These are phyloP conservation scores for Capronia epimyces DNA, from an alignment of 2,329 filamentous ascomycete species.

Conservation along the genomic window DNA sequence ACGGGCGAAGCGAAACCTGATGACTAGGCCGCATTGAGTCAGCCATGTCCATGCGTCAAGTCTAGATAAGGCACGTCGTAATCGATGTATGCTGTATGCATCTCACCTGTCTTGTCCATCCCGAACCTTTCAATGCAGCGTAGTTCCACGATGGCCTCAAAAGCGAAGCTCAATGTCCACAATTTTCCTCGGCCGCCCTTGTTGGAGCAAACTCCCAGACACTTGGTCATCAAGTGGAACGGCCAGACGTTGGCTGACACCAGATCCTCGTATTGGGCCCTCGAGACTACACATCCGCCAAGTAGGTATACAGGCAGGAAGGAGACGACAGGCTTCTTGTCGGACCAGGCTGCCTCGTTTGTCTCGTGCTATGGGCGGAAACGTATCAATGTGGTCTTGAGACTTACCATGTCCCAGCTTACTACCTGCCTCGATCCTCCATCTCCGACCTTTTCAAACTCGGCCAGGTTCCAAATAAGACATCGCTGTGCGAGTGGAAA, in stretches of 20 bases:
- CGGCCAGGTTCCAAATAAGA: slow-evolving; percentile 41
- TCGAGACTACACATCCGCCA: slow-evolving; percentile 59
- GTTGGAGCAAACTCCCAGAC: slow-evolving; percentile 50
- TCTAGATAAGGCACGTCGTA: too few relatives aligned
- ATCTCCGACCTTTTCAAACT: slow-evolving; percentile 41
- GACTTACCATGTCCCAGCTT: slow-evolving; percentile 37
- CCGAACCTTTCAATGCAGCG: neutral
- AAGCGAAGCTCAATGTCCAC: slow-evolving; percentile 31
- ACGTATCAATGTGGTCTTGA: neutral
- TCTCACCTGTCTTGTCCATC: neutral
- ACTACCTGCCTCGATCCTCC: slow-evolving; percentile 53
- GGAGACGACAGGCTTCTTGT: neutral
- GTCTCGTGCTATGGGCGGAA: too few relatives aligned
- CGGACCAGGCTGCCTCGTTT: neutral
- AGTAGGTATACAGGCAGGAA: slow-evolving; percentile 40
- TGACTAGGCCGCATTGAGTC: too few relatives aligned
- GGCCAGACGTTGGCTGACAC: slow-evolving; percentile 55
- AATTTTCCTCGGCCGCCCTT: slow-evolving; percentile 51
- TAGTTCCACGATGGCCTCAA: slow-evolving; percentile 18
- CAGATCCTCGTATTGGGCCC: slow-evolving; percentile 55
- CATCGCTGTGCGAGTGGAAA: slow-evolving; percentile 57
- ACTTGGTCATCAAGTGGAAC: slow-evolving; percentile 54
- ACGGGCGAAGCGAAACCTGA: too few relatives aligned
- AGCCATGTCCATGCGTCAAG: too few relatives aligned
- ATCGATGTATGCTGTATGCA: neutral